Evolutionary conservation across 176 grass and related monocot species (phyloP).

Genomic region (Carex pumila): DNA sequence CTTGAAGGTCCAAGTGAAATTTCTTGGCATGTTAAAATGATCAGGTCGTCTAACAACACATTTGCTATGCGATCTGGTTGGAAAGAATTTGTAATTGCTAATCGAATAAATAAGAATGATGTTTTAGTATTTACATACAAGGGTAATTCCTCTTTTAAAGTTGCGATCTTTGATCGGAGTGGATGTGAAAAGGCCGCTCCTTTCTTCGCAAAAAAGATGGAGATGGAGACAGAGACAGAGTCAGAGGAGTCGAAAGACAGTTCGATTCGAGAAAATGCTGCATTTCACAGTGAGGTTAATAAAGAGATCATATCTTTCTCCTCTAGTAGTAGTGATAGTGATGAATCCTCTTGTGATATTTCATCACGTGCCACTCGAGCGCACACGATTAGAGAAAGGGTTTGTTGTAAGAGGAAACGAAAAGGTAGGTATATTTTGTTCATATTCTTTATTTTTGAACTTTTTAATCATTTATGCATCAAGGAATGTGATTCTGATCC

Average conservation of each 20-base stretch:
- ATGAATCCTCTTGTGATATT: not conserved
- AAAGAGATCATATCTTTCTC: not conserved
- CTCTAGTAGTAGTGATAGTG: not conserved
- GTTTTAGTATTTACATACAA: constrained; percentile 35
- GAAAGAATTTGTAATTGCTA: constrained; percentile 39
- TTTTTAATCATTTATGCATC: not conserved
- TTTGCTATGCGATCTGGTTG: constrained; percentile 28
- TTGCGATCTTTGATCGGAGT: constrained; percentile 23
- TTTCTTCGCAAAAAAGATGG: not conserved
- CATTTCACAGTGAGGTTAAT: not conserved
- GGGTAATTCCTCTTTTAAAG: constrained; percentile 27
- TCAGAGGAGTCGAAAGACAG: not conserved
- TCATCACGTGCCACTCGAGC: not conserved
- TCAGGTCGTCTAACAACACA: not conserved
- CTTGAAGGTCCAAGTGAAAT: too few relatives aligned
- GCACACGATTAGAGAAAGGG: not conserved
- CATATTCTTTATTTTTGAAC: not conserved
- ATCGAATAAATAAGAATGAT: constrained; percentile 33
- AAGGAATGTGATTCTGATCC: not conserved
- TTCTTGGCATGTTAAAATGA: too few relatives aligned
- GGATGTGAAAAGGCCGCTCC: constrained; percentile 41
- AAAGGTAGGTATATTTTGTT: not conserved
- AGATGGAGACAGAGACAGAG: not conserved
- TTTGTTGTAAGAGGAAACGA: not conserved
- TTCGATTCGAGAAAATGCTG: not conserved